Evolutionary conservation across 169 alveolate species (phyloP), one percentile per base, ranked within the genome.

Genomic region (Plasmodium gonderi): DNA sequence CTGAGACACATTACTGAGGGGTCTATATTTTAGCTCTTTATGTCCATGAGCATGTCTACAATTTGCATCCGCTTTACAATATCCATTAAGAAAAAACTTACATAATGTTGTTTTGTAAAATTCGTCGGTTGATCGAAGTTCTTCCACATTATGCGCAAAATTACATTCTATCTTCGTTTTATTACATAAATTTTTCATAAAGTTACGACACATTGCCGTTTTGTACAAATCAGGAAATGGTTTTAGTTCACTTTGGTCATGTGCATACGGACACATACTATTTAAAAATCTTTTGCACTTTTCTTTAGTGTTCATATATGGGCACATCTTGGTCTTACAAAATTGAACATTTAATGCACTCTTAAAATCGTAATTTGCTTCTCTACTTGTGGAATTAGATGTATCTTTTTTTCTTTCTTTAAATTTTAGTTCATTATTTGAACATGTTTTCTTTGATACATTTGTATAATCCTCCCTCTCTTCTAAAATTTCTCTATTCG

Each of bases 131-230:
- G 94, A 90, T 77, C 94, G 45, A 23, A 90, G 94, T 79, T 90
- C 94, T 65, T 90, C 91, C 36, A 90, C 94, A 90, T 90, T 67
- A 45, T 90, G 94, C 17, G 94, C 94, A 40, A 90, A 90, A 44
- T 90, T 90, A 44, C 94, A 90, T 49, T 90, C 94, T 47, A 77
- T 64, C 81, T 90, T 90, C 7, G 94, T 72, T 51, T 77, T 90
- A 44, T 38, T 77, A 65, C 94, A 90, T 47, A 90, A 31, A 78
- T 90, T 90, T 78, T 90, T 90, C 79, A 90, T 90, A 69, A 78
- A 90, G 80, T 90, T 90, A 17, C 94, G 90, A 26, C 94, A 90
- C 94, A 90, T 90, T 14, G 94, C 94, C 5, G 94, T 90, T 90
- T 90, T 90, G 44, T 90, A 90, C 80, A 90, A 90, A 78, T 90